These are phyloP conservation scores for Eutrema heterophyllum DNA, from an alignment of 345 rosid genomes.

Conservation along the genomic window DNA sequence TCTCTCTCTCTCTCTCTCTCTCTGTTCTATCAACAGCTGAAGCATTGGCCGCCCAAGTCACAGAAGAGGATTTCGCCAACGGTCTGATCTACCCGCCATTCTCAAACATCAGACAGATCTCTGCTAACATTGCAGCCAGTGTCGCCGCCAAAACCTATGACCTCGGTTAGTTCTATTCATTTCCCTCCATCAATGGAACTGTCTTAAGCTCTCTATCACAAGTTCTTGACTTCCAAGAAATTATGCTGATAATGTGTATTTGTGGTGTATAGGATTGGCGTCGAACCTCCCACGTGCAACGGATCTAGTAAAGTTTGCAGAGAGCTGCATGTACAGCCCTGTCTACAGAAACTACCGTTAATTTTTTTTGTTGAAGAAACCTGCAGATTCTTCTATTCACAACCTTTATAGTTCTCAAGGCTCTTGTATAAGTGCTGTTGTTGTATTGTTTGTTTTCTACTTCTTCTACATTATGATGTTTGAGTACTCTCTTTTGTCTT, in stretches of 20 bases:
- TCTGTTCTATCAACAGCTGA: constrained; percentile 54
- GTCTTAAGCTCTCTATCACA: background rate
- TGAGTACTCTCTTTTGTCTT: background rate
- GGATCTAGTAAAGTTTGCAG: constrained; percentile 74
- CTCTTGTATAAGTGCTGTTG: constrained; percentile 8
- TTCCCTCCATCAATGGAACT: background rate
- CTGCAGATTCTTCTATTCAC: constrained; percentile 7
- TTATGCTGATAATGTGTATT: constrained; percentile 3
- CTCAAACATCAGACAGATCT: constrained; percentile 79
- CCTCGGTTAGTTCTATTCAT: constrained; percentile 55
- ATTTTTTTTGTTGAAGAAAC: constrained; percentile 23
- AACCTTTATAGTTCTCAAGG: constrained; percentile 4
- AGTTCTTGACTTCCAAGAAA: background rate
- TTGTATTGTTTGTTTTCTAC: constrained; percentile 7
- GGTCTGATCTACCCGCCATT: constrained; percentile 94
- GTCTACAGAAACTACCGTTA: constrained; percentile 75
- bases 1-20: background rate
- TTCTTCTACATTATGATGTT: background rate
- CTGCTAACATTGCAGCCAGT: constrained; percentile 80
- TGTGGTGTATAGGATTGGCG: constrained; percentile 64
- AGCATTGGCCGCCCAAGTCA: constrained; percentile 81
- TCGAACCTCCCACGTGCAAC: constrained; percentile 80
- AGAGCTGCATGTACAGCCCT: constrained; percentile 96
- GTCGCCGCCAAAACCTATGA: constrained; percentile 94
- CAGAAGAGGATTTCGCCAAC: constrained; percentile 55